A percentile compares a stretch with the other conserved stretches of the same genome.
phyloP scores from a whole-genome alignment of 169 alveolate genomes.

The Eimeria falciformis region DNA sequence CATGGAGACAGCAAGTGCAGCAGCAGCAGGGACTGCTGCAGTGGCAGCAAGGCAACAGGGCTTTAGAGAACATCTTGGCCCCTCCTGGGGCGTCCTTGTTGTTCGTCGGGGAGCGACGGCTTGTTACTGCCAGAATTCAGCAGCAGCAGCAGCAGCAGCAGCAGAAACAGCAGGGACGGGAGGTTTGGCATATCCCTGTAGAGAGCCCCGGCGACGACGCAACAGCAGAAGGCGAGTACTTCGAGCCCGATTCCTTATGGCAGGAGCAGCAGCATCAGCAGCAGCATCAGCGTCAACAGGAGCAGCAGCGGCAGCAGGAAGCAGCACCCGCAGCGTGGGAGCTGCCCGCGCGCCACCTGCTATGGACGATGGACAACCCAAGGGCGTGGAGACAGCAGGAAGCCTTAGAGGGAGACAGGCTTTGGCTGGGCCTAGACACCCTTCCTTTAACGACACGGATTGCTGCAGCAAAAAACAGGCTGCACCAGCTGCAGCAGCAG shows the following conservation, averaged over 20 bases:
- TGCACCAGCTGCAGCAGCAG: conserved; percentile 31
- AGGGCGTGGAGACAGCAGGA: background rate
- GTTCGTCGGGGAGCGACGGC: background rate
- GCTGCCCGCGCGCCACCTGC: background rate
- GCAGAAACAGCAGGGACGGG: background rate
- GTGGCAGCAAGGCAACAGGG: background rate
- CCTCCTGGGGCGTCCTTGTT: background rate
- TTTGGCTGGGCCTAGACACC: background rate
- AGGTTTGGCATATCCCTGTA: background rate
- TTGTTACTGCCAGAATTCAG: background rate
- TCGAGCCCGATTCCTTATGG: background rate
- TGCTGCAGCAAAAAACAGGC: background rate
- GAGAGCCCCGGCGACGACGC: background rate
- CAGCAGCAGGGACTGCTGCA: background rate
- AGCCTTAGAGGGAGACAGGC: background rate
- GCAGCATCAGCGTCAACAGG: background rate
- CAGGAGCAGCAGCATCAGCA: background rate
- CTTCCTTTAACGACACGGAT: background rate
- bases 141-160: background rate
- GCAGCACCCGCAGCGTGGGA: background rate
- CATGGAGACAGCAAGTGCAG: background rate
- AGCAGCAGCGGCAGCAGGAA: background rate
- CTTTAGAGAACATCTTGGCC: background rate
- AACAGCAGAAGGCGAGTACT: background rate
- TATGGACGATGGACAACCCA: background rate